These are phyloP conservation scores for Dipodascus geniculatus DNA, from an alignment of 805 yeast species.

Conservation along the genomic window DNA sequence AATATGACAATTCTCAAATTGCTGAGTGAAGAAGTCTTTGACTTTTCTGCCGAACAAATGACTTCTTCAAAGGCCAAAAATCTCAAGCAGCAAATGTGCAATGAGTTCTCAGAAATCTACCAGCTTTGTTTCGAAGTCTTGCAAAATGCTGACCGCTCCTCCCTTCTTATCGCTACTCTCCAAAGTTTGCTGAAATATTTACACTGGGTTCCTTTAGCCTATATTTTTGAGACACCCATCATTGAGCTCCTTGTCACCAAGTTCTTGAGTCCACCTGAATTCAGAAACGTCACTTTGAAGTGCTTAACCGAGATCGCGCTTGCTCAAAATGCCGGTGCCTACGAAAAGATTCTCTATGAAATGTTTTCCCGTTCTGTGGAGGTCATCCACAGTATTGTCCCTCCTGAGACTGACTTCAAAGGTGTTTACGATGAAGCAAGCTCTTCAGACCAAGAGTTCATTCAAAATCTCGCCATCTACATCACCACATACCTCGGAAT, in stretches of 20 bases:
- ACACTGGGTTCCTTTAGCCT: conserved; percentile 90
- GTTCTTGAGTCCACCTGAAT: conserved; percentile 65
- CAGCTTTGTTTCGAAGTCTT: conserved; percentile 87
- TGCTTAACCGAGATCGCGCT: conserved; percentile 82
- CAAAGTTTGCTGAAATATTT: conserved; percentile 73
- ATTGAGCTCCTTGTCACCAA: conserved; percentile 60
- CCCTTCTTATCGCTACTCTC: conserved; percentile 74
- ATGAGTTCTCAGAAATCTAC: conserved; percentile 88
- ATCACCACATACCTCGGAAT: conserved; percentile 71
- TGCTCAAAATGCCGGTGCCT: conserved; percentile 42
- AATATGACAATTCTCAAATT: conserved; percentile 87
- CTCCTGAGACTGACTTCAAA: conserved; percentile 59
- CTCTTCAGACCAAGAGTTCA: conserved; percentile 80
- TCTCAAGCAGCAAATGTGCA: conserved; percentile 71
- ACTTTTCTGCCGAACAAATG: conserved; percentile 89
- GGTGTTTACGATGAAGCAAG: conserved; percentile 62
- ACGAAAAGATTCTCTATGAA: conserved; percentile 45
- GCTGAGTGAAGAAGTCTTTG: conserved; percentile 91
- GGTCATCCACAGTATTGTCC: conserved; percentile 55
- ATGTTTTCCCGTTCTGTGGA: conserved; percentile 69
- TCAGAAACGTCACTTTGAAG: conserved; percentile 75
- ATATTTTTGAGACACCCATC: conserved; percentile 78
- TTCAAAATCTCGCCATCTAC: conserved; percentile 91
- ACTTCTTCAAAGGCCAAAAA: conserved; percentile 88
- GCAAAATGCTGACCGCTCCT: conserved; percentile 77